These are phyloP conservation scores for Botrytis tulipae DNA, from an alignment of 2,329 filamentous ascomycete genomes.

Conservation along the genomic window DNA sequence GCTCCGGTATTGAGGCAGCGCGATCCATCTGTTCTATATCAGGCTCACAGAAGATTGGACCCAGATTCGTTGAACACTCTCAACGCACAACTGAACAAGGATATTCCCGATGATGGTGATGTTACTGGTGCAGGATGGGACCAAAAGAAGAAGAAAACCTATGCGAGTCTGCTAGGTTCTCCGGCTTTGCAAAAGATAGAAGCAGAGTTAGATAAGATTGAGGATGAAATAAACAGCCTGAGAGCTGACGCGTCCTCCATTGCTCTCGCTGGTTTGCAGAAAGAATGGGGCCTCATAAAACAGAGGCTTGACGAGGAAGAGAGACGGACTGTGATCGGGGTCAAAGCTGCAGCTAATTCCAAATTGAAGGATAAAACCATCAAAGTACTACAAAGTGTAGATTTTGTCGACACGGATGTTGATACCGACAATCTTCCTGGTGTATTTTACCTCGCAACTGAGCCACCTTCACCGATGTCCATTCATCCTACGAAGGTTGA, in stretches of 20 bases:
- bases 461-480: neutral
- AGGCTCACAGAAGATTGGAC: neutral
- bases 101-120: constrained; percentile 1
- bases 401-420: constrained; percentile 1
- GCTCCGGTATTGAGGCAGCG: constrained; percentile 7
- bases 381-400: constrained; percentile 6
- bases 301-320: neutral
- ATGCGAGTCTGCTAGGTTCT: neutral
- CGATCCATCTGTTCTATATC: constrained; percentile 15
- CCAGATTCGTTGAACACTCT: neutral
- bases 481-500: neutral
- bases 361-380: neutral
- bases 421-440: constrained; percentile 17
- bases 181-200: constrained; percentile 1
- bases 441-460: constrained; percentile 10
- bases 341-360: neutral
- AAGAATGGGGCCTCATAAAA: neutral
- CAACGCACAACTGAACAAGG: constrained; percentile 8
- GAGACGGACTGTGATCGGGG: neutral
- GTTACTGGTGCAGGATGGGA: neutral
- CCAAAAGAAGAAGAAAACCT: neutral
- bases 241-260: neutral
- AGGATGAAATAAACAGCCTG: neutral
- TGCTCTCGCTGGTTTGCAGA: neutral
- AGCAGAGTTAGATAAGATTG: neutral